Percentiles rank a stretch among this genome's conserved stretches.
phyloP scores from a whole-genome alignment of 2,329 filamentous ascomycete species.

The Aspergillus piperis region DNA sequence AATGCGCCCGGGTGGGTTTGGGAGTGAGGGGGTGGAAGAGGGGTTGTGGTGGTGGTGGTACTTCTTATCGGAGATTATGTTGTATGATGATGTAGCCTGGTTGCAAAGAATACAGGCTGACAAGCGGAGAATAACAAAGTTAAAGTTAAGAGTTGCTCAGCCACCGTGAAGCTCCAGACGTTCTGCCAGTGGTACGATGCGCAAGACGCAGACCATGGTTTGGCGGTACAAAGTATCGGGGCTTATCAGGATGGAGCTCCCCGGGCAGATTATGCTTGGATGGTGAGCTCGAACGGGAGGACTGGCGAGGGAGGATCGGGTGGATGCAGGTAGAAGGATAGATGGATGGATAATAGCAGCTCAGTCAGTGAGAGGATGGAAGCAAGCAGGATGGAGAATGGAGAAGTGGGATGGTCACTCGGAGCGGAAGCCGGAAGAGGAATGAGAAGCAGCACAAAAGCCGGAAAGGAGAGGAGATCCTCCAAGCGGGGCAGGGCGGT shows the following conservation, averaged over 20 bases:
- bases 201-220: constrained; percentile 29
- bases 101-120: background rate
- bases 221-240: constrained; percentile 7
- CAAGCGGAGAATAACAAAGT: background rate
- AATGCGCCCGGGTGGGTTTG: background rate
- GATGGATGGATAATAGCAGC: no score
- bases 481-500: constrained; percentile 4
- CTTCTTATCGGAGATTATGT: background rate
- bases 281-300: background rate
- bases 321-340: background rate
- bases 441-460: background rate
- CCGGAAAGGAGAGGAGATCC: constrained; percentile 3
- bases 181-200: constrained; percentile 26
- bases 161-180: constrained; percentile 33
- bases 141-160: constrained; percentile 19
- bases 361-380: no score
- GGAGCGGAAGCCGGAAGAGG: constrained; percentile 6
- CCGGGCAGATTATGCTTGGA: background rate
- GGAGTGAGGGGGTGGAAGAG: background rate
- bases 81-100: no score
- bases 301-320: background rate
- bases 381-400: no score
- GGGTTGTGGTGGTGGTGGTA: background rate
- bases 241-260: constrained; percentile 4
- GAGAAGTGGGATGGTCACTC: no score